Percentiles rank a stretch among this genome's conserved stretches.
Evolutionary conservation across 2,329 filamentous ascomycete species (phyloP).

Genomic region (Paraphaeosphaeria sporulosa): DNA sequence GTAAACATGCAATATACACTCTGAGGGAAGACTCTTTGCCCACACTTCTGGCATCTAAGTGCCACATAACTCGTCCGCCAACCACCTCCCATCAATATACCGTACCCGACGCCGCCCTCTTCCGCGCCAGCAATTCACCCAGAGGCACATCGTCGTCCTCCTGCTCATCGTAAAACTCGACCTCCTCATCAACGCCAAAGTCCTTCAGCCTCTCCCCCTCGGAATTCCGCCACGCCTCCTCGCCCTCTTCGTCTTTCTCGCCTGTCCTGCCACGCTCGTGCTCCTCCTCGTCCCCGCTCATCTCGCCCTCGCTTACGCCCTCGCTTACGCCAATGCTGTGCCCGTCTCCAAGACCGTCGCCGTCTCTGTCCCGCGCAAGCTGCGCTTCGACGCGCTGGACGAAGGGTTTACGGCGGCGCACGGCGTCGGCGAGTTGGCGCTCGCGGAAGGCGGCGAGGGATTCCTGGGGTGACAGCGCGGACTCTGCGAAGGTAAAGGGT

Average conservation of each 20-base stretch:
- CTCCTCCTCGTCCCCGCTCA: constrained; percentile 21
- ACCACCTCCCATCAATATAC: neutral
- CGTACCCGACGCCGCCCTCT: constrained; percentile 18
- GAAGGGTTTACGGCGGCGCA: constrained; percentile 52
- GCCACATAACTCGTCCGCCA: too few relatives aligned
- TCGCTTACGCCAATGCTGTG: constrained; percentile 27
- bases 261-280: constrained; percentile 24
- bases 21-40: too few relatives aligned
- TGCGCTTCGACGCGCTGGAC: constrained; percentile 50
- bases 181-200: constrained; percentile 81
- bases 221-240: constrained; percentile 73
- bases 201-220: constrained; percentile 78
- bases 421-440: constrained; percentile 61
- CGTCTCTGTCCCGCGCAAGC: constrained; percentile 14
- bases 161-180: constrained; percentile 70
- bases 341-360: constrained; percentile 18
- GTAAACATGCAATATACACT: neutral
- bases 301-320: constrained; percentile 19
- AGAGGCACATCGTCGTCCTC: constrained; percentile 75
- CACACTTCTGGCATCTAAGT: neutral
- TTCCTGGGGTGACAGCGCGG: constrained; percentile 48
- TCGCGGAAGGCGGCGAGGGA: constrained; percentile 62
- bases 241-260: constrained; percentile 52
- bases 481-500: constrained; percentile 50
- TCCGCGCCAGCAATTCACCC: constrained; percentile 65